Evolutionary conservation across 306 rosid species (phyloP), one percentile per base, ranked within the genome.

Genomic region (Rosa multiflora): DNA sequence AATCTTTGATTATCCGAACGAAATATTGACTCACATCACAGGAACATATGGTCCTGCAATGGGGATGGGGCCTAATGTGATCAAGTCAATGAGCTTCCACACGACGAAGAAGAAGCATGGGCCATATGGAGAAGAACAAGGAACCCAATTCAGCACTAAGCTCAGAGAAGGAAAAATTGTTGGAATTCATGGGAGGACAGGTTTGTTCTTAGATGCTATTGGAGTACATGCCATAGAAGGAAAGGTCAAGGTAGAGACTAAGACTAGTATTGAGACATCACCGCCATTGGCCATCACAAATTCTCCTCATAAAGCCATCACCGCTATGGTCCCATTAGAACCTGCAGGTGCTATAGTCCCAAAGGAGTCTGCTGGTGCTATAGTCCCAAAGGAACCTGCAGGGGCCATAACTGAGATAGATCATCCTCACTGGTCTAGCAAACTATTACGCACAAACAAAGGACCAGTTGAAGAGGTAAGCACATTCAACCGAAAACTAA

Each of bases 161-260:
- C 67, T 83, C 52, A 95, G 76, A 80, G 96, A 90, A 83, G 98
- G 99, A 52, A 90, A 86, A 78, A 85, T 95, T 15, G 91, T 85
- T 77, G 99, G 99, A 20, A 78, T 95, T 83, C 95, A 95, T 79
- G 99, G 98, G 62, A 88, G 95, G 81, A 84, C 79, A 58, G 99
- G 99, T 59, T 75, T 95, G 76, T 95, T 95, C 84, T 72, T 95
- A 62, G 98, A 95, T 82, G 91, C 96, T 70, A 81, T 95, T 21
- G 98, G 99, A 17, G 98, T 91, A 10, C 91, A 91, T 82, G 82
- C 85, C 26, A 52, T 87, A 20, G 97, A 94, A 91, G 97, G 93
- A 44, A 92, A 87, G 85, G 83, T 89, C 17, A 43, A 42, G 6
- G 44, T 75, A 0, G 72, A 62, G 79, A 76, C 72, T 10, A 17